Evolutionary conservation across 352 stramenopile species (phyloP).

Genomic region (Phytophthora aleatoria): DNA sequence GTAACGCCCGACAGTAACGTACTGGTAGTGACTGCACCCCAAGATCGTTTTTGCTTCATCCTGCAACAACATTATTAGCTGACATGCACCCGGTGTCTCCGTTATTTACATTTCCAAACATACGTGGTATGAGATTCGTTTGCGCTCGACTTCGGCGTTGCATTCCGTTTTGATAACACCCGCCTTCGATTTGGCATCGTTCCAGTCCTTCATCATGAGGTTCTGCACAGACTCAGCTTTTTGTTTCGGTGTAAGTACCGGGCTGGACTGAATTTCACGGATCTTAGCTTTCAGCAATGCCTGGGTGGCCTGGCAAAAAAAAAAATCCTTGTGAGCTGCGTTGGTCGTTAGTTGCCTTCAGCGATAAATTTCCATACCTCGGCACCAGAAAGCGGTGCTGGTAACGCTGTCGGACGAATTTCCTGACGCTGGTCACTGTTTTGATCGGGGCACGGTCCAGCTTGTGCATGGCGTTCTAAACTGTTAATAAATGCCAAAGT

Average conservation of each 20-base stretch:
- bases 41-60: slow-evolving; percentile 67
- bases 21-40: slow-evolving; percentile 90
- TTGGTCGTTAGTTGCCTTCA: neutral
- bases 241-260: slow-evolving; percentile 77
- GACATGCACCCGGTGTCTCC: neutral
- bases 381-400: slow-evolving; percentile 56
- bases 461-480: slow-evolving; percentile 36
- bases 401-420: slow-evolving; percentile 45
- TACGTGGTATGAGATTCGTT: slow-evolving; percentile 61
- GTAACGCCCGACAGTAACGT: slow-evolving; percentile 10
- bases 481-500: slow-evolving; percentile 11
- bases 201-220: slow-evolving; percentile 89
- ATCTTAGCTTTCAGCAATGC: slow-evolving; percentile 74
- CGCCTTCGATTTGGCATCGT: slow-evolving; percentile 66
- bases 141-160: slow-evolving; percentile 57
- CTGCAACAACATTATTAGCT: slow-evolving; percentile 29
- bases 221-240: slow-evolving; percentile 85
- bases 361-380: slow-evolving; percentile 37
- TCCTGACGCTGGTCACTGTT: slow-evolving; percentile 46
- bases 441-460: slow-evolving; percentile 38
- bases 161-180: slow-evolving; percentile 41
- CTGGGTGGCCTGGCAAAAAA: slow-evolving; percentile 49
- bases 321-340: slow-evolving; percentile 2
- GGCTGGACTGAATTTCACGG: slow-evolving; percentile 78
- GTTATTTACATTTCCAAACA: slow-evolving; percentile 8